Conservation (phyloP, 2,329 filamentous ascomycete genomes). For the Diplodia corticola region DNA sequence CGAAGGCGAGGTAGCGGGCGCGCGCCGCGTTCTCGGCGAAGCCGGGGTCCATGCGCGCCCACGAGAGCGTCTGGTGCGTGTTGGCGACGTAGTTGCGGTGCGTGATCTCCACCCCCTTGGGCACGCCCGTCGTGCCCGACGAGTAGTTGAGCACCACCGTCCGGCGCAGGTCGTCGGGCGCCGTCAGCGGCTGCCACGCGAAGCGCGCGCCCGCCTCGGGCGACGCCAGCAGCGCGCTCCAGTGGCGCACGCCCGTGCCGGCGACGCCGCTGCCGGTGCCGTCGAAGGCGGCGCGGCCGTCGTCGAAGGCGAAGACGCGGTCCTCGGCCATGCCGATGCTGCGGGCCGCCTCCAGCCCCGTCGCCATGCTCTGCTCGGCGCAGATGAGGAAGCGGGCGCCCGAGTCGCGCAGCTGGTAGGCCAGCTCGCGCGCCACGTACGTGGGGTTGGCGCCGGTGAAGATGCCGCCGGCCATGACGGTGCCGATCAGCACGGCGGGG, state of each 20-base stretch:
- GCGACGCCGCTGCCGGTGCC: conserved; percentile 35
- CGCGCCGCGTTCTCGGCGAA: conserved; percentile 47
- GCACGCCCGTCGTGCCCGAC: conserved; percentile 75
- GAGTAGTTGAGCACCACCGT: conserved; percentile 77
- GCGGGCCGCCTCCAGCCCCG: conserved; percentile 65
- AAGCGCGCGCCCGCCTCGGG: conserved; percentile 57
- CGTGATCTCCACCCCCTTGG: conserved; percentile 82
- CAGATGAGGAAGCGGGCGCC: conserved; percentile 67
- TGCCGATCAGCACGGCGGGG: conserved; percentile 68
- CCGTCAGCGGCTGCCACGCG: conserved; percentile 60
- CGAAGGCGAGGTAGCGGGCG: conserved; percentile 61
- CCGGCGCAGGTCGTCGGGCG: conserved; percentile 51
- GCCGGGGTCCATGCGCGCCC: conserved; percentile 50
- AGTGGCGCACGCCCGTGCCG: conserved; percentile 52
- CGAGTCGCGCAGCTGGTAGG: conserved; percentile 72
- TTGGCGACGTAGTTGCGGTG: conserved; percentile 77
- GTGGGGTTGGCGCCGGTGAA: conserved; percentile 75
- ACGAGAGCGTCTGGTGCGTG: conserved; percentile 58
- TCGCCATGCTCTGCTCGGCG: conserved; percentile 60
- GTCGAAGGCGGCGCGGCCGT: conserved; percentile 44
- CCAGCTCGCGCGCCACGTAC: conserved; percentile 70
- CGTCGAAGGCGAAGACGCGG: conserved; percentile 64
- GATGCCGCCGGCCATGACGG: conserved; percentile 74
- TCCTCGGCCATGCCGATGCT: conserved; percentile 56
- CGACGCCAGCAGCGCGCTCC: conserved; percentile 60